Evolutionary conservation across 139 green algal genomes (phyloP).

Genomic region (Gonium pectorale): DNA sequence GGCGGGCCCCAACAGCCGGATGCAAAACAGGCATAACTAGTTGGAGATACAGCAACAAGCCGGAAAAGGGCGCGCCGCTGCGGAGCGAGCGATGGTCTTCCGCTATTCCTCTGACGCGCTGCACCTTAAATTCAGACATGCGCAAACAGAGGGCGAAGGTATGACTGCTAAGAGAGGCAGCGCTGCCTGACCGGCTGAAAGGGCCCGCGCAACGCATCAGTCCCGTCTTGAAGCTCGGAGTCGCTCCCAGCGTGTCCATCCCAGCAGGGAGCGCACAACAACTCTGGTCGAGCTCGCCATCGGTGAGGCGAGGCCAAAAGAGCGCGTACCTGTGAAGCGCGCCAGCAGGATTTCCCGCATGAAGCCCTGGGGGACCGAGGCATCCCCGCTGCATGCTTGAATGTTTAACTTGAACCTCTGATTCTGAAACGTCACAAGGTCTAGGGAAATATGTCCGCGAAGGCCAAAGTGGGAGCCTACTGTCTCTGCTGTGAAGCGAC

Average conservation of each 20-base stretch:
- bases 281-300: too few species aligned
- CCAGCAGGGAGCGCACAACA: too few species aligned
- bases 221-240: too few species aligned
- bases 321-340: too few species aligned
- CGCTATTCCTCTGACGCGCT: background rate
- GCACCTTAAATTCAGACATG: background rate
- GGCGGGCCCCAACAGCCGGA: background rate
- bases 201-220: too few species aligned
- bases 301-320: too few species aligned
- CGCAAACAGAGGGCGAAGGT: background rate
- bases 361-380: background rate
- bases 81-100: too few species aligned
- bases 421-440: background rate
- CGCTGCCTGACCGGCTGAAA: too few species aligned
- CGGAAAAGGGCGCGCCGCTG: too few species aligned
- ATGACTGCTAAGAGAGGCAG: too few species aligned
- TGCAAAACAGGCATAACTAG: background rate
- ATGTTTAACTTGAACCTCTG: background rate
- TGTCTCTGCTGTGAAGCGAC: background rate
- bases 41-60: background rate
- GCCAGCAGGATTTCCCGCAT: background rate
- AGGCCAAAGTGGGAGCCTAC: background rate
- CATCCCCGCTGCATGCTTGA: conserved; percentile 19
- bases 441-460: background rate
- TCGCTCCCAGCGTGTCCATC: too few species aligned